A percentile compares a stretch with the other conserved stretches of the same genome.
These are phyloP conservation scores for Dryadomyces quercivorus DNA, from an alignment of 2,329 filamentous ascomycete species.

Conservation along the genomic window DNA sequence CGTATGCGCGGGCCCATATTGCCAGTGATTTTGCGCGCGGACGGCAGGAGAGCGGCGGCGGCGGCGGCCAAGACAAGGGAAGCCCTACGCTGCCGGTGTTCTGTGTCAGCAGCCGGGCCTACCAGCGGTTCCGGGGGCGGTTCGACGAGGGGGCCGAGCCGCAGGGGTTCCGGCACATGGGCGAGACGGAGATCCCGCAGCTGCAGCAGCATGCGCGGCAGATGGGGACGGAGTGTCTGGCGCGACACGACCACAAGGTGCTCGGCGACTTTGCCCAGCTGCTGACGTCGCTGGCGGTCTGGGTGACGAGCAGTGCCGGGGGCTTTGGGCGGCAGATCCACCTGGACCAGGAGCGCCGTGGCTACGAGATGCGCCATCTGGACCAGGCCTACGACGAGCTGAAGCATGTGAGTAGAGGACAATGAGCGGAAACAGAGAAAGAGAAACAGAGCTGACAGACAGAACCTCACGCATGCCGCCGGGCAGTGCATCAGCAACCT, in stretches of 20 bases:
- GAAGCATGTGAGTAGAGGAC: background rate
- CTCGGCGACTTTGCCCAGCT: conserved; percentile 30
- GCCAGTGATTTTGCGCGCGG: conserved; percentile 46
- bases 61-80: conserved; percentile 36
- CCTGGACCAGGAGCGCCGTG: background rate
- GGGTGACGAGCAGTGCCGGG: conserved; percentile 1
- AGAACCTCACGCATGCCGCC: background rate
- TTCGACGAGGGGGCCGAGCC: conserved; percentile 33
- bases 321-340: conserved; percentile 4
- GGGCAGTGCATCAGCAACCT: background rate
- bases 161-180: conserved; percentile 33
- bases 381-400: conserved; percentile 2
- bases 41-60: conserved; percentile 47
- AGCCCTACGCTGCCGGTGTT: conserved; percentile 49
- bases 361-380: conserved; percentile 5
- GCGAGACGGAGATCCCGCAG: conserved; percentile 47
- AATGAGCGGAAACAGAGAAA: background rate
- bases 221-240: conserved; percentile 30
- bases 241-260: conserved; percentile 27
- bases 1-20: conserved; percentile 41
- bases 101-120: conserved; percentile 50
- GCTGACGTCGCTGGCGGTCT: conserved; percentile 4
- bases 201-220: conserved; percentile 46
- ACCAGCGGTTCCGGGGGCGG: conserved; percentile 47
- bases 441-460: background rate